phyloP scores from a whole-genome alignment of 805 yeast species.

The Cyberlindnera meyerae region DNA sequence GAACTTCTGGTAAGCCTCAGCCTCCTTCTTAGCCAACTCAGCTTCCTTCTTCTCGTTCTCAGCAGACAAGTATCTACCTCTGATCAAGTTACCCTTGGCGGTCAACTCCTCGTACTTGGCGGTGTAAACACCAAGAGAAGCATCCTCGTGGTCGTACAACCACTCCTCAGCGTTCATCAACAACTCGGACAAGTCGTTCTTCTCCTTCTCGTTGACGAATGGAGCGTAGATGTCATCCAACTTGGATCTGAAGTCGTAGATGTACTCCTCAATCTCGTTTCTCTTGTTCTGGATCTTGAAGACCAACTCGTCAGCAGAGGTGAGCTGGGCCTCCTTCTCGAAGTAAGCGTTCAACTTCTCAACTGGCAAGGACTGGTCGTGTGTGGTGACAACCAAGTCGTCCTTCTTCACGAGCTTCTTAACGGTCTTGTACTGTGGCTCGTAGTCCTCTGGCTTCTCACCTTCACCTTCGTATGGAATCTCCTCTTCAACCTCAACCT shows the following conservation, averaged over 20 bases:
- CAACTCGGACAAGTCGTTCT: slow-evolving; percentile 66
- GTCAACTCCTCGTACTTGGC: slow-evolving; percentile 98
- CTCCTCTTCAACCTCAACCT: slow-evolving; percentile 82
- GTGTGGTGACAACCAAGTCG: slow-evolving; percentile 58
- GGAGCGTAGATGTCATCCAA: slow-evolving; percentile 84
- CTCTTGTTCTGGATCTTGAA: slow-evolving; percentile 98
- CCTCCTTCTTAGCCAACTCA: slow-evolving; percentile 79
- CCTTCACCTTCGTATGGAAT: slow-evolving; percentile 61
- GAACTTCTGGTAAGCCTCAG: slow-evolving; percentile 50
- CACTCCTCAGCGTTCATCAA: slow-evolving; percentile 91
- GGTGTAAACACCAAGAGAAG: slow-evolving; percentile 93
- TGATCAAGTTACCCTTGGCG: slow-evolving; percentile 87
- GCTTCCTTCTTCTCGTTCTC: slow-evolving; percentile 95
- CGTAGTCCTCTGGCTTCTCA: slow-evolving; percentile 76
- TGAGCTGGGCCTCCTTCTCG: slow-evolving; percentile 82
- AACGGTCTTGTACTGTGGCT: slow-evolving; percentile 84
- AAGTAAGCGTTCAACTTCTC: slow-evolving; percentile 52
- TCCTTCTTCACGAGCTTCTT: slow-evolving; percentile 92
- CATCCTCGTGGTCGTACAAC: slow-evolving; percentile 97
- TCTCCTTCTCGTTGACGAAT: slow-evolving; percentile 90
- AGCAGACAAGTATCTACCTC: slow-evolving; percentile 90
- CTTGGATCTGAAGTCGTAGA: slow-evolving; percentile 95
- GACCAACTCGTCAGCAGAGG: slow-evolving; percentile 89
- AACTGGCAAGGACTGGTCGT: slow-evolving; percentile 58
- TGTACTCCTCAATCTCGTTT: slow-evolving; percentile 97